phyloP scores from a whole-genome alignment of 2,329 filamentous ascomycete species.

The Fragosphaeria purpurea region DNA sequence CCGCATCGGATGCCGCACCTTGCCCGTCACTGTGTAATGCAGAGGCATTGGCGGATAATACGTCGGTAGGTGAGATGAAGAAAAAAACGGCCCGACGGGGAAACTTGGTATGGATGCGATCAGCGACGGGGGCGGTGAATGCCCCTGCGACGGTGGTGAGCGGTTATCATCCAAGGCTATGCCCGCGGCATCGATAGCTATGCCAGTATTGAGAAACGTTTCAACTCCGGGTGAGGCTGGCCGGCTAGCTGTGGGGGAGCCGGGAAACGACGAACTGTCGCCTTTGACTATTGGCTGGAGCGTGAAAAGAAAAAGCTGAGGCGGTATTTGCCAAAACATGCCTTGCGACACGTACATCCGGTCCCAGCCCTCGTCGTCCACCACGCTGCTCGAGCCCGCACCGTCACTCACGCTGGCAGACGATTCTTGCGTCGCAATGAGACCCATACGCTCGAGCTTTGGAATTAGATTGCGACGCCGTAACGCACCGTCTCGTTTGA shows the following conservation, averaged over 20 bases:
- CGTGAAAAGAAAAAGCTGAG: conserved; percentile 79
- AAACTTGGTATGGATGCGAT: conserved; percentile 25
- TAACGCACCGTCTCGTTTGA: conserved; percentile 81
- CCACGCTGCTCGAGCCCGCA: neutral
- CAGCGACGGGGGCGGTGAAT: conserved; percentile 19
- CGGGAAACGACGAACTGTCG: conserved; percentile 28
- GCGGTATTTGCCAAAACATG: conserved; percentile 88
- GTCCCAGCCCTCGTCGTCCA: conserved; percentile 56
- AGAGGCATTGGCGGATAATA: conserved; percentile 79
- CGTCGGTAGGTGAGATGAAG: conserved; percentile 75
- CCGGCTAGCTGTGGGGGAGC: conserved; percentile 42
- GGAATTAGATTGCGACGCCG: conserved; percentile 72
- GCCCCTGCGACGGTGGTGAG: too few species aligned
- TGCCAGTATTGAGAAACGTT: neutral
- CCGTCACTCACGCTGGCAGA: conserved; percentile 42
- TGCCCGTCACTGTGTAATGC: conserved; percentile 70
- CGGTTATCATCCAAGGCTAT: too few species aligned
- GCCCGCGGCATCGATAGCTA: conserved; percentile 4
- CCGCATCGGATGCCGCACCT: conserved; percentile 73
- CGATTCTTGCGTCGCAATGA: conserved; percentile 68
- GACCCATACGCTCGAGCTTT: conserved; percentile 87
- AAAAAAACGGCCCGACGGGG: conserved; percentile 62
- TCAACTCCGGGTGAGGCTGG: conserved; percentile 38
- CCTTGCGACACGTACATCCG: conserved; percentile 72
- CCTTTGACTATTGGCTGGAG: conserved; percentile 46